Percentiles rank a stretch among this genome's conserved stretches.
Conservation (phyloP, 169 alveolate genomes). For the Cryptosporidium meleagridis region DNA sequence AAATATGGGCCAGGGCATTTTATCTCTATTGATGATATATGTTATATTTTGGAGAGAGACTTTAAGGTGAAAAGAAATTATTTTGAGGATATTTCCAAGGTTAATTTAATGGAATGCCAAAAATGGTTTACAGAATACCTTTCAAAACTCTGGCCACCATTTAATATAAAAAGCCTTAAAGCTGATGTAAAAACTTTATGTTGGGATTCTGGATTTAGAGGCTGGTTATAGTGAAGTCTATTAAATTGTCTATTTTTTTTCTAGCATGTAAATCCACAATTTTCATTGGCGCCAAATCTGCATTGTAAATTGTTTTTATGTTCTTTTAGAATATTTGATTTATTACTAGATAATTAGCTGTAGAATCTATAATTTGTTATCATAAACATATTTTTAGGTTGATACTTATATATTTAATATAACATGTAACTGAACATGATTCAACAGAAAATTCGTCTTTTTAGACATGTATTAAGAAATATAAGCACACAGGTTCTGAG, state of each 20-base stretch:
- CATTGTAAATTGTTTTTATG: not conserved
- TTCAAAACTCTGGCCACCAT: conserved; percentile 58
- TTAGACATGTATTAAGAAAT: conserved; percentile 17
- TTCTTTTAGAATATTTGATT: not conserved
- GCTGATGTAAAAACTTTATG: conserved; percentile 27
- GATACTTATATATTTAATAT: not conserved
- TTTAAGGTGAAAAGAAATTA: conserved; percentile 58
- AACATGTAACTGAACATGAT: not conserved
- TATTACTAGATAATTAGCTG: not conserved
- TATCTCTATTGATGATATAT: conserved; percentile 60
- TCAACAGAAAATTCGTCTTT: conserved; percentile 2
- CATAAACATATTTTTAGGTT: not conserved
- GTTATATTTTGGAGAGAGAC: conserved; percentile 57
- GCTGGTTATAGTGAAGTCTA: conserved; percentile 22
- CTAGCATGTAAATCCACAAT: conserved; percentile 2
- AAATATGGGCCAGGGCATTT: conserved; percentile 17
- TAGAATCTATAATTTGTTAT: not conserved
- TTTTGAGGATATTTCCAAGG: conserved; percentile 45
- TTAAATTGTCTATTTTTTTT: not conserved
- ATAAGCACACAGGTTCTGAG: conserved; percentile 23
- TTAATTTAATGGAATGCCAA: conserved; percentile 26
- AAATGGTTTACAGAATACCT: conserved; percentile 46
- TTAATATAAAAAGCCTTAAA: not conserved
- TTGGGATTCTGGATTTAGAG: conserved; percentile 72
- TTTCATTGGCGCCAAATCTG: not conserved